Evolutionary conservation across 1,284 basidiomycete species (phyloP).

Genomic region (Vanrija sp.): DNA sequence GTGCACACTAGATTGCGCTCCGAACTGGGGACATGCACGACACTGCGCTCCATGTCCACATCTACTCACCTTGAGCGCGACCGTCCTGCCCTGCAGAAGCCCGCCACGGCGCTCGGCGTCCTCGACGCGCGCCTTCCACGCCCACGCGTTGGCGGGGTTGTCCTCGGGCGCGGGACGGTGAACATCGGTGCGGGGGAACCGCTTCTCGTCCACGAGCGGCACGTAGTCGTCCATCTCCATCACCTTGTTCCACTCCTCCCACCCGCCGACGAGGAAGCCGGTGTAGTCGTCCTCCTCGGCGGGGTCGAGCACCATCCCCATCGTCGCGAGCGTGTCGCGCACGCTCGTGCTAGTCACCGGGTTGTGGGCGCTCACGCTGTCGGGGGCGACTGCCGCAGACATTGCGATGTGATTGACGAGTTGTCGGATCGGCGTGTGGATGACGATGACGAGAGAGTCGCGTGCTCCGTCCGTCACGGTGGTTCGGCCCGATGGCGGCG

Average conservation of each 20-base stretch:
- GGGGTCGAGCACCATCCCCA: constrained; percentile 12
- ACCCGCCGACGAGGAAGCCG: constrained; percentile 23
- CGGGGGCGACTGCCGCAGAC: constrained; percentile 24
- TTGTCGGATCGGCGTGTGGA: neutral
- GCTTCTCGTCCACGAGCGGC: constrained; percentile 22
- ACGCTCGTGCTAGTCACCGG: constrained; percentile 24
- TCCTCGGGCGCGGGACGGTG: constrained; percentile 16
- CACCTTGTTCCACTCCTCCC: constrained; percentile 33
- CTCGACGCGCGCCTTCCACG: constrained; percentile 20
- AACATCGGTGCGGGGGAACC: constrained; percentile 26
- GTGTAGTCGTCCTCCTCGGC: constrained; percentile 16
- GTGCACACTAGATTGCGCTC: no score
- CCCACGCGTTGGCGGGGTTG: constrained; percentile 32
- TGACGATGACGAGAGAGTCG: neutral
- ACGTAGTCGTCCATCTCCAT: constrained; percentile 33
- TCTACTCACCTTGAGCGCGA: constrained; percentile 29
- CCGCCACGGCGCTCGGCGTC: constrained; percentile 7
- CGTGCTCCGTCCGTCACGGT: no score
- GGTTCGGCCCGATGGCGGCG: no score
- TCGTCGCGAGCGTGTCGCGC: constrained; percentile 11
- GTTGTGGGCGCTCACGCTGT: constrained; percentile 22
- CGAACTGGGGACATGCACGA: neutral
- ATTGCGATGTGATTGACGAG: constrained; percentile 4
- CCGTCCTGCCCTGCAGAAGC: constrained; percentile 25
- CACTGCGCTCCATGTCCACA: neutral